Percentiles rank a stretch among this genome's conserved stretches.
phyloP scores from a whole-genome alignment of 179 eudicot genomes.

The Corrigiola litoralis region DNA sequence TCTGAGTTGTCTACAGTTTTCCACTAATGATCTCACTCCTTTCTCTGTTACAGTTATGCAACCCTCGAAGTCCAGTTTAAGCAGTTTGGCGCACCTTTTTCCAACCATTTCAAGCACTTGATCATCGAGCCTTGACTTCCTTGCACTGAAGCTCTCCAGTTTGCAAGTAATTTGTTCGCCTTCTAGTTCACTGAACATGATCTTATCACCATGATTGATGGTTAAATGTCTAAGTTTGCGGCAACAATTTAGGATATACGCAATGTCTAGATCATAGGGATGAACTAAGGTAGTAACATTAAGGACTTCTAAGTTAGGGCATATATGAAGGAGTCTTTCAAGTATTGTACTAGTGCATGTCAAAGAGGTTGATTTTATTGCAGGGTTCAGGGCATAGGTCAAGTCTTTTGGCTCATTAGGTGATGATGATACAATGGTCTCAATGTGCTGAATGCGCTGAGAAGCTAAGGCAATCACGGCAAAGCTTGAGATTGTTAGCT shows the following conservation, averaged over 20 bases:
- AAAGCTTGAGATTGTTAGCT: conserved; percentile 16
- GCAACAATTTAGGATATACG: conserved; percentile 1
- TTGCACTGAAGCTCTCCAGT: conserved; percentile 11
- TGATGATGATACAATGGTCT: conserved; percentile 2
- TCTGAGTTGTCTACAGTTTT: conserved; percentile 14
- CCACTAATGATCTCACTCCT: conserved; percentile 27
- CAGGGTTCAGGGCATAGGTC: neutral
- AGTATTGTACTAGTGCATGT: conserved; percentile 9
- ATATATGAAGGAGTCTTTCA: conserved; percentile 4
- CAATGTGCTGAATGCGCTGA: conserved; percentile 1
- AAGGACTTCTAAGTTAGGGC: conserved; percentile 10
- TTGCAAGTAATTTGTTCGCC: conserved; percentile 1
- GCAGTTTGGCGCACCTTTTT: conserved; percentile 13
- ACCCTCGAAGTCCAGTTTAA: conserved; percentile 12
- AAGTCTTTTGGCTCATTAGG: neutral
- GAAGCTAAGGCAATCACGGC: conserved; percentile 16
- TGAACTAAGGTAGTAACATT: neutral
- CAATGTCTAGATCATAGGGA: conserved; percentile 16
- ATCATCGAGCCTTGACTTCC: conserved; percentile 12
- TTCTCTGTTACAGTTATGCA: conserved; percentile 15
- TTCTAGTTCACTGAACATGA: neutral
- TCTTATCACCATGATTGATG: neutral
- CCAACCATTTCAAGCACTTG: conserved; percentile 15
- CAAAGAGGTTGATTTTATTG: conserved; percentile 11
- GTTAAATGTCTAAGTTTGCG: conserved; percentile 1